Evolutionary conservation across 176 grass and related monocot species (phyloP).

Genomic region (Oryza punctata): DNA sequence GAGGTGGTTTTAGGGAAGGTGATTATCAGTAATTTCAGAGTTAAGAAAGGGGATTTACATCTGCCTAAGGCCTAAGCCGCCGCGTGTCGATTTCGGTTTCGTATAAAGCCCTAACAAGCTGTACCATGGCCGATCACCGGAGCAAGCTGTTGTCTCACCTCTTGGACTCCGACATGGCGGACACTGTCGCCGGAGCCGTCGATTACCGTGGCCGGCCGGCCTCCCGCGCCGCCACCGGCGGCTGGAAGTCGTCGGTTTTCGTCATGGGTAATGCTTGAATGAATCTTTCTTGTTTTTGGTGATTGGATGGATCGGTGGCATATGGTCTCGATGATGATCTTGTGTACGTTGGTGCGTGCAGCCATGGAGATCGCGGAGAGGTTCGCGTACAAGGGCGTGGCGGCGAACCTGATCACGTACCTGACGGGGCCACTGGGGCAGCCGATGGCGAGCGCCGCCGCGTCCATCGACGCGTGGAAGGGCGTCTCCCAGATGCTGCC

Average conservation of each 20-base stretch:
- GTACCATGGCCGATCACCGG: slow-evolving; percentile 8
- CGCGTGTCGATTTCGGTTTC: neutral
- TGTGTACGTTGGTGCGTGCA: neutral
- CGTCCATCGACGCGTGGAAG: slow-evolving; percentile 60
- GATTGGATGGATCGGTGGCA: neutral
- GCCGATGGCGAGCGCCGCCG: slow-evolving; percentile 58
- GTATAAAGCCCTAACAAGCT: slow-evolving; percentile 25
- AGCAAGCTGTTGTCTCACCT: neutral
- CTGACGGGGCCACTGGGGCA: slow-evolving; percentile 59
- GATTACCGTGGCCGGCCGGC: slow-evolving; percentile 53
- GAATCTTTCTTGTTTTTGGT: neutral
- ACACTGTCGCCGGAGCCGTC: slow-evolving; percentile 46
- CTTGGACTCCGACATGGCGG: slow-evolving; percentile 13
- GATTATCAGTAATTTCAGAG: neutral
- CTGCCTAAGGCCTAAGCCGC: neutral
- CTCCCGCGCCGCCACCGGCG: slow-evolving; percentile 58
- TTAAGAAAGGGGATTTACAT: neutral
- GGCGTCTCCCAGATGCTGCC: slow-evolving; percentile 65
- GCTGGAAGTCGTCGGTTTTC: slow-evolving; percentile 76
- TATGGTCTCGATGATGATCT: neutral
- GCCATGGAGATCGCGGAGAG: slow-evolving; percentile 58
- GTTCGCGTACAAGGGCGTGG: slow-evolving; percentile 56
- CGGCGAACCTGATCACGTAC: slow-evolving; percentile 64
- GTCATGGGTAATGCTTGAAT: slow-evolving; percentile 62
- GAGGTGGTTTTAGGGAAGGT: neutral